phyloP scores from a whole-genome alignment of 73 alveolate species.

The Urostyla sp. region DNA sequence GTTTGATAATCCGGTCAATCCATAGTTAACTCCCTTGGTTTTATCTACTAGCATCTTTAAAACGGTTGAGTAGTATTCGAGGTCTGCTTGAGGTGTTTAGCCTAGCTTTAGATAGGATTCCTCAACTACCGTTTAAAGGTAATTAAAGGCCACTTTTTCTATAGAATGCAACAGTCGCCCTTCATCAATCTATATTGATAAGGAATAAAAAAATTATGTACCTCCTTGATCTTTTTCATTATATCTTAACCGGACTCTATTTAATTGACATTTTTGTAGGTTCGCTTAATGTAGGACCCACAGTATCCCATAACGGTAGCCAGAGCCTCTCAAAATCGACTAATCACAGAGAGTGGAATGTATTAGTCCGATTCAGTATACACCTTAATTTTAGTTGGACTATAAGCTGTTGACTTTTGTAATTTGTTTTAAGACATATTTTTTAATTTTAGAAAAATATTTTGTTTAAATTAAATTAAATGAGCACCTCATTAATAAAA shows the following conservation, averaged over 20 bases:
- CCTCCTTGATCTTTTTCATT: neutral
- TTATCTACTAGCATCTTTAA: constrained; percentile 2
- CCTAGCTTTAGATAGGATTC: neutral
- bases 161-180: neutral
- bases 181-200: constrained; percentile 7
- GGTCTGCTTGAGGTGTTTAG: neutral
- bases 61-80: constrained; percentile 15
- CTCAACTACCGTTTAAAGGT: neutral
- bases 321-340: neutral
- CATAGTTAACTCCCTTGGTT: neutral
- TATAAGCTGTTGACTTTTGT: neutral
- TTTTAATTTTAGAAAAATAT: no score
- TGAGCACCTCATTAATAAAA: neutral
- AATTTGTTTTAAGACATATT: no score
- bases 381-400: neutral
- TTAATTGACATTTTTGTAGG: neutral
- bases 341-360: constrained; percentile 1
- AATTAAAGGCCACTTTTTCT: constrained; percentile 22
- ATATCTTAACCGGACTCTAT: neutral
- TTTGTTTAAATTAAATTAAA: neutral
- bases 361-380: constrained; percentile 1
- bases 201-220: neutral
- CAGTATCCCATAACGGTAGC: neutral
- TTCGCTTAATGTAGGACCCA: neutral
- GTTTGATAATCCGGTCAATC: neutral